Percentiles rank a stretch among this genome's conserved stretches.
Evolutionary conservation across 2,329 filamentous ascomycete species (phyloP).

Genomic region (Acephala macrosclerotiorum): DNA sequence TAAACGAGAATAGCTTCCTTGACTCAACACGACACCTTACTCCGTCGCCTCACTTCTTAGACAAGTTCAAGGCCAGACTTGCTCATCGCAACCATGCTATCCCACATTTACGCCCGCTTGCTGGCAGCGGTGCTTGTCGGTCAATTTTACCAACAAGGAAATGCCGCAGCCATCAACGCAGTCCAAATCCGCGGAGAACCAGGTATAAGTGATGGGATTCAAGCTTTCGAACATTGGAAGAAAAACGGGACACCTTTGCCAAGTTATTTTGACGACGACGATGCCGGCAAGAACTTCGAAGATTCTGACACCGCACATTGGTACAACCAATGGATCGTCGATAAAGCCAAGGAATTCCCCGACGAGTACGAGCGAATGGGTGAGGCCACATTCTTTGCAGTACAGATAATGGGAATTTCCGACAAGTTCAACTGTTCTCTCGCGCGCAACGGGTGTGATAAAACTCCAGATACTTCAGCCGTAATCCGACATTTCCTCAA

Average conservation of each 20-base stretch:
- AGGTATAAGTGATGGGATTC: background rate
- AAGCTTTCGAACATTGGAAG: background rate
- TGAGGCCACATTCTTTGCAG: conserved; percentile 6
- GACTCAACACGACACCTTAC: no score
- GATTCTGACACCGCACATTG: conserved; percentile 1
- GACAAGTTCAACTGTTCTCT: conserved; percentile 9
- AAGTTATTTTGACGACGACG: conserved; percentile 8
- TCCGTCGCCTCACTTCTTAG: no score
- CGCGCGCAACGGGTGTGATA: conserved; percentile 9
- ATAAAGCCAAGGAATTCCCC: conserved; percentile 1
- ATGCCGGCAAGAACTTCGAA: conserved; percentile 7
- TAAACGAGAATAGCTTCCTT: no score
- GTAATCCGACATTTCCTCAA: background rate
- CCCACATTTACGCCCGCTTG: background rate
- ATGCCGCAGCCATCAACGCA: background rate
- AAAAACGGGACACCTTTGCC: background rate
- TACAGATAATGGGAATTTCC: conserved; percentile 7
- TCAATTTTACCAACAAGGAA: background rate
- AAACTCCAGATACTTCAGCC: background rate
- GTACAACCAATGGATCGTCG: conserved; percentile 6
- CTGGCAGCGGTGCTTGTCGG: background rate
- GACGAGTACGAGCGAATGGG: conserved; percentile 9
- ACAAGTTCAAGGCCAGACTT: no score
- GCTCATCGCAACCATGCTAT: background rate
- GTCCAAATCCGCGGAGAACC: background rate